A percentile compares a stretch with the other conserved stretches of the same genome.
phyloP scores from a whole-genome alignment of 306 rosid species.

The Pachyrhizus erosus region DNA sequence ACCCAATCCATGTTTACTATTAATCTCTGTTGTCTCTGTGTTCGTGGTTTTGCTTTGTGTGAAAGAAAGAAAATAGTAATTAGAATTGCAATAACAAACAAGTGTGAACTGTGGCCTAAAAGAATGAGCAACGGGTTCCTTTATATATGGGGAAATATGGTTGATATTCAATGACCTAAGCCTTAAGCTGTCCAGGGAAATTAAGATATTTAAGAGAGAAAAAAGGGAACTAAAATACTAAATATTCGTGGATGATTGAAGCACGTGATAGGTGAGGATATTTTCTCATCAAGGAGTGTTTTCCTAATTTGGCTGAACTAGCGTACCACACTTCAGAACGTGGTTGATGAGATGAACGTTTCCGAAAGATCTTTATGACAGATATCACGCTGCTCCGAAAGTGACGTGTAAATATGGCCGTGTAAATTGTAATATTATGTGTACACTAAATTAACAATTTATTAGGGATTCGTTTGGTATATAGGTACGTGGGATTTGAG shows the following conservation, averaged over 20 bases:
- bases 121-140: neutral
- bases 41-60: neutral
- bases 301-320: conserved; percentile 38
- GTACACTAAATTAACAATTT: neutral
- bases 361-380: conserved; percentile 43
- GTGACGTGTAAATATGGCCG: conserved; percentile 9
- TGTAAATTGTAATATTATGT: neutral
- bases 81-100: neutral
- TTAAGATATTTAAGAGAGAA: neutral
- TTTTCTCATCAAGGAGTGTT: conserved; percentile 34
- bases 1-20: conserved; percentile 70
- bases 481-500: neutral
- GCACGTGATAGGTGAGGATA: conserved; percentile 81
- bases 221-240: neutral
- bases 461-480: neutral
- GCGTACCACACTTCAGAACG: conserved; percentile 41
- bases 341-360: conserved; percentile 48
- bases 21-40: neutral
- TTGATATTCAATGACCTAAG: conserved; percentile 34
- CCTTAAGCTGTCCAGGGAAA: neutral
- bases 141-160: conserved; percentile 41
- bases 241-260: conserved; percentile 36
- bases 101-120: neutral
- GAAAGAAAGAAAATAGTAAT: conserved; percentile 17
- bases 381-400: conserved; percentile 25